These are phyloP conservation scores for Peronospora belbahrii DNA, from an alignment of 352 stramenopile genomes.

Conservation along the genomic window DNA sequence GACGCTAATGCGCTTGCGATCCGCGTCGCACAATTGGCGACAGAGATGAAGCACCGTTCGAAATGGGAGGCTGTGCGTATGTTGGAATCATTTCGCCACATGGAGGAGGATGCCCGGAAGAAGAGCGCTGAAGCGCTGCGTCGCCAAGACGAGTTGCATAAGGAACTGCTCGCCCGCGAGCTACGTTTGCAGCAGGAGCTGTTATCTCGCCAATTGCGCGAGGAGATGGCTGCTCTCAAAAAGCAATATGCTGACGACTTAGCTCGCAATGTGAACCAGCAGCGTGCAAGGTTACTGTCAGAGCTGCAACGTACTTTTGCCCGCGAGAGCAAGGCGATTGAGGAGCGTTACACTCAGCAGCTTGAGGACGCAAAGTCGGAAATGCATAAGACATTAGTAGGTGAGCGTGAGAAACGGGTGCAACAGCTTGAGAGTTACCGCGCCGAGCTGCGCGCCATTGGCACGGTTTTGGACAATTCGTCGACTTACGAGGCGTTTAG, in stretches of 20 bases:
- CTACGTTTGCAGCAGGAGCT: conserved; percentile 67
- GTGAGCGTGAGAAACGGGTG: conserved; percentile 58
- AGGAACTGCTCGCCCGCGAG: conserved; percentile 69
- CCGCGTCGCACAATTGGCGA: conserved; percentile 67
- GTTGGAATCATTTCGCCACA: conserved; percentile 60
- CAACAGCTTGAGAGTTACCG: conserved; percentile 60
- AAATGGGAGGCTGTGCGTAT: conserved; percentile 79
- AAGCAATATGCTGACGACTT: conserved; percentile 60
- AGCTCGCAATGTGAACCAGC: conserved; percentile 47
- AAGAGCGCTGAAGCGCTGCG: conserved; percentile 59
- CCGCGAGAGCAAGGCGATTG: conserved; percentile 55
- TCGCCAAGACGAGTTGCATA: conserved; percentile 61
- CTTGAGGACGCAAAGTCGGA: conserved; percentile 44
- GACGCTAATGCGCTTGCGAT: conserved; percentile 64
- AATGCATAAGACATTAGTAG: conserved; percentile 46
- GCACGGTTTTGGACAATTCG: conserved; percentile 58
- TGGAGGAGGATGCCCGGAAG: conserved; percentile 73
- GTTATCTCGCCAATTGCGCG: conserved; percentile 45
- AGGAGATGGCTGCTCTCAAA: conserved; percentile 55
- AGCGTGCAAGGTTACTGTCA: conserved; percentile 47
- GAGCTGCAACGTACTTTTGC: conserved; percentile 51
- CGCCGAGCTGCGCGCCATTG: conserved; percentile 53
- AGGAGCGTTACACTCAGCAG: conserved; percentile 40
- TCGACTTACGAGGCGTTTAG: conserved; percentile 82
- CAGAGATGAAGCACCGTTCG: conserved; percentile 83